phyloP scores from a whole-genome alignment of 1,284 basidiomycete species.

The Ustilago curta region DNA sequence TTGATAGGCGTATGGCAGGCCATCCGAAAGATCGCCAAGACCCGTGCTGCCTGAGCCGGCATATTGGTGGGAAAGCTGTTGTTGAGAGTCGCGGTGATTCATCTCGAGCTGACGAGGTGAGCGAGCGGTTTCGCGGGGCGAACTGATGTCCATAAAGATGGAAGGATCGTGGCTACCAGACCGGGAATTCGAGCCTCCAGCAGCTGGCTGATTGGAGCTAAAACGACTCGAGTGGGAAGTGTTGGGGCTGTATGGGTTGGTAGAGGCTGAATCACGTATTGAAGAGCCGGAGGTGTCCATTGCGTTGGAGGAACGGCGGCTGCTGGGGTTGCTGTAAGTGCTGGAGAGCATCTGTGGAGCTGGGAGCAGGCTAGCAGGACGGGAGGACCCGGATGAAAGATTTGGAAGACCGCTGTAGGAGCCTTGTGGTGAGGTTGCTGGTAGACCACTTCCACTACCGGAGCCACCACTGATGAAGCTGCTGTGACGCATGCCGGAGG shows the following conservation, averaged over 20 bases:
- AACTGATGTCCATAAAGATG: slow-evolving; percentile 46
- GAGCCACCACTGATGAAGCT: slow-evolving; percentile 37
- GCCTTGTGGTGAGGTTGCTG: slow-evolving; percentile 23
- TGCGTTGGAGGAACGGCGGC: slow-evolving; percentile 48
- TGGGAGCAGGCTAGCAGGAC: slow-evolving; percentile 34
- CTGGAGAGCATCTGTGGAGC: slow-evolving; percentile 44
- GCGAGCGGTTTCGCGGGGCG: slow-evolving; percentile 19
- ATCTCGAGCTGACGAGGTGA: slow-evolving; percentile 32
- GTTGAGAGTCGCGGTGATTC: slow-evolving; percentile 8
- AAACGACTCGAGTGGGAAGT: slow-evolving; percentile 32
- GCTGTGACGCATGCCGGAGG: slow-evolving; percentile 42
- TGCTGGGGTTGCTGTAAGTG: slow-evolving; percentile 38
- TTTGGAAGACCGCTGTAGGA: slow-evolving; percentile 43
- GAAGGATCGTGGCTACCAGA: slow-evolving; percentile 23
- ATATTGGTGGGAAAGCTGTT: slow-evolving; percentile 37
- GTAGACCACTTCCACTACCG: slow-evolving; percentile 2
- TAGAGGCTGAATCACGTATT: slow-evolving; percentile 25
- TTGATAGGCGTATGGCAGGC: slow-evolving; percentile 46
- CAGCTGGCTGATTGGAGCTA: slow-evolving; percentile 16
- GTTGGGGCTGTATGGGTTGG: slow-evolving; percentile 47
- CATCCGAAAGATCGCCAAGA: slow-evolving; percentile 42
- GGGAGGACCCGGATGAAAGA: slow-evolving; percentile 25
- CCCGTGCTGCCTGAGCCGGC: slow-evolving; percentile 15
- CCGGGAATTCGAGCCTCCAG: slow-evolving; percentile 3
- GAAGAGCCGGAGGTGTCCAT: slow-evolving; percentile 52